Evolutionary conservation across 805 yeast genomes (phyloP), one percentile per base, ranked within the genome.

Genomic region (Huiozyma sinensis): DNA sequence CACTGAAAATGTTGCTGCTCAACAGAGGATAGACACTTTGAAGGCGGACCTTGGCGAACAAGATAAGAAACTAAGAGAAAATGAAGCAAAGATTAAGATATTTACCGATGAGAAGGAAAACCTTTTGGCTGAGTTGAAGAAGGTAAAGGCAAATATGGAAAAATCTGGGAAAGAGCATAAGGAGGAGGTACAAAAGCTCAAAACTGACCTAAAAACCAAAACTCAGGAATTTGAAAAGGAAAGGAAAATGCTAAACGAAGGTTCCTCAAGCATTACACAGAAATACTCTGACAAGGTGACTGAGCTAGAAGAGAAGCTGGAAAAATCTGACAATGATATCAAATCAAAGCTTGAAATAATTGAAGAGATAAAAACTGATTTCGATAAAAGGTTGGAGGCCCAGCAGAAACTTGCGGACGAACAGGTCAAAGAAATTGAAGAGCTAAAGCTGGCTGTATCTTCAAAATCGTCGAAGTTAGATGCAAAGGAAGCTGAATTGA

Each of bases 181-280:
- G 36, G 32, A 36, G 13, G 29, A 45, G 40, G 29, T 36, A 6
- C 38, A 33, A 8, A 41, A 44, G 30, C 38, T 46, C 11, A 47
- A 44, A 11, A 56, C 53, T 6, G 65, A 68, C 1, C 49, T 76
- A 39, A 63, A 63, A 17, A 51, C 51, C 17, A 75, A 71, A 47
- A 50, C 50, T 0, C 49, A 59, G 35, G 78, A 70, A 34, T 68
- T 77, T 45, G 81, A 76, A 39, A 65, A 64, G 36, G 81, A 76
- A 51, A 61, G 81, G 42, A 62, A 60, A 11, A 56, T 72, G 50
- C 53, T 73, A 10, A 68, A 68, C 41, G 72, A 73, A 42, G 71
- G 61, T 42, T 75, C 82, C 1, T 76, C 73, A 44, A 65, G 74
- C 0, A 62, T 70, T 0, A 61, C 72, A 1, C 65, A 70, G 48